A percentile compares a stretch with the other conserved stretches of the same genome.
Evolutionary conservation across 192 early-diverging fungal genomes (phyloP).

Genomic region (Coemansia sp.): DNA sequence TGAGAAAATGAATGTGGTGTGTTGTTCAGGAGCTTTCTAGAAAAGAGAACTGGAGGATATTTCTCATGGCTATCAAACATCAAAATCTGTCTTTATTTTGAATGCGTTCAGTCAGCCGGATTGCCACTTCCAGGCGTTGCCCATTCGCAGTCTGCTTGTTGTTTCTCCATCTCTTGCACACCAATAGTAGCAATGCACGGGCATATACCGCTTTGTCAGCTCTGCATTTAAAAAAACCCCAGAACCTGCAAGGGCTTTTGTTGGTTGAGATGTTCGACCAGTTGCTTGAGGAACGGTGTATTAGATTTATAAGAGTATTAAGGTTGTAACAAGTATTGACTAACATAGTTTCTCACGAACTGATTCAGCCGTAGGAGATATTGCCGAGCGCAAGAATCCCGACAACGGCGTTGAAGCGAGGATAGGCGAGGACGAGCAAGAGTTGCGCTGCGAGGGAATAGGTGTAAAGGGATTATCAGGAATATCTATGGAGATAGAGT

Average conservation of each 20-base stretch:
- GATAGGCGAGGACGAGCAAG: conserved; percentile 37
- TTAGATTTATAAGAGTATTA: not conserved
- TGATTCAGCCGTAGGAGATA: conserved; percentile 6
- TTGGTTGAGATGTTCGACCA: too few species aligned
- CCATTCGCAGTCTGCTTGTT: too few species aligned
- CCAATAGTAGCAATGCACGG: too few species aligned
- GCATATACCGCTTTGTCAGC: too few species aligned
- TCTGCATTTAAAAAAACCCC: too few species aligned
- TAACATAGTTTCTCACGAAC: conserved; percentile 30
- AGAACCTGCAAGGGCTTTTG: too few species aligned
- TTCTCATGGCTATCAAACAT: not conserved
- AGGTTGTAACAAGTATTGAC: not conserved
- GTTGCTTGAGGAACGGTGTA: too few species aligned
- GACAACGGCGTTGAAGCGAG: conserved; percentile 23
- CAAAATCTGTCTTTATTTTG: not conserved
- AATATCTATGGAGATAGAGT: conserved; percentile 49
- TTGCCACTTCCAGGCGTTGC: not conserved
- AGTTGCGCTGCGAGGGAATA: conserved; percentile 33
- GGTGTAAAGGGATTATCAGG: conserved; percentile 39
- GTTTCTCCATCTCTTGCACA: too few species aligned
- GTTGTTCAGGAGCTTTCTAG: not conserved
- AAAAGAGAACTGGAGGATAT: not conserved
- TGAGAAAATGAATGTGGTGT: too few species aligned
- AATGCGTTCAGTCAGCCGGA: not conserved
- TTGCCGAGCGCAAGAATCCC: conserved; percentile 8